Conservation (phyloP, 108 stramenopile species). For the Poteriospumella lacustris region DNA sequence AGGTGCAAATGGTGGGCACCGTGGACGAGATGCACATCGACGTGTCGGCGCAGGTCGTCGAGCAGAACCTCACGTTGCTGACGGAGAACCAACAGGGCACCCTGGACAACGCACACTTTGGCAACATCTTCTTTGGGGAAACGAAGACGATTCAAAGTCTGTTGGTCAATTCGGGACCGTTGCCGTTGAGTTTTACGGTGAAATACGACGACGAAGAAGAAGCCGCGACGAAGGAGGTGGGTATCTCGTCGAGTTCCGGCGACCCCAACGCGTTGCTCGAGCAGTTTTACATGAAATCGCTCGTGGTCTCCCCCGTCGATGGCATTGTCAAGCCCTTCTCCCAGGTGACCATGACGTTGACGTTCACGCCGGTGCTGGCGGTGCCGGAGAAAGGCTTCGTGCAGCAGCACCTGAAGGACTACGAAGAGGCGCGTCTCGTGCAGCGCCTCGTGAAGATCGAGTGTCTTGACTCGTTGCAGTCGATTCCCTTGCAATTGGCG, state of each 20-base stretch:
- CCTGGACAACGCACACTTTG: constrained; percentile 23
- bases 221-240: background rate
- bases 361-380: constrained; percentile 18
- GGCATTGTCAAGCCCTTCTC: constrained; percentile 31
- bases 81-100: background rate
- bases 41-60: constrained; percentile 32
- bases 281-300: background rate
- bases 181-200: constrained; percentile 25
- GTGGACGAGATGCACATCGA: constrained; percentile 3
- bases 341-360: constrained; percentile 20
- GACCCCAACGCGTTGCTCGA: background rate
- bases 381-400: constrained; percentile 25
- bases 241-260: background rate
- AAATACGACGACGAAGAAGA: constrained; percentile 23
- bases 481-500: background rate
- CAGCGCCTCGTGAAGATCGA: background rate
- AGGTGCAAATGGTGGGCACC: background rate
- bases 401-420: background rate
- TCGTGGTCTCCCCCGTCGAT: constrained; percentile 24
- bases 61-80: constrained; percentile 27
- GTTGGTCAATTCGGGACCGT: constrained; percentile 44
- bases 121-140: constrained; percentile 37
- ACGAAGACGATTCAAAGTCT: background rate
- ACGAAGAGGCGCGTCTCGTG: background rate
- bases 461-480: background rate